These are phyloP conservation scores for Lipomyces chichibuensis DNA, from an alignment of 805 yeast genomes.

Conservation along the genomic window DNA sequence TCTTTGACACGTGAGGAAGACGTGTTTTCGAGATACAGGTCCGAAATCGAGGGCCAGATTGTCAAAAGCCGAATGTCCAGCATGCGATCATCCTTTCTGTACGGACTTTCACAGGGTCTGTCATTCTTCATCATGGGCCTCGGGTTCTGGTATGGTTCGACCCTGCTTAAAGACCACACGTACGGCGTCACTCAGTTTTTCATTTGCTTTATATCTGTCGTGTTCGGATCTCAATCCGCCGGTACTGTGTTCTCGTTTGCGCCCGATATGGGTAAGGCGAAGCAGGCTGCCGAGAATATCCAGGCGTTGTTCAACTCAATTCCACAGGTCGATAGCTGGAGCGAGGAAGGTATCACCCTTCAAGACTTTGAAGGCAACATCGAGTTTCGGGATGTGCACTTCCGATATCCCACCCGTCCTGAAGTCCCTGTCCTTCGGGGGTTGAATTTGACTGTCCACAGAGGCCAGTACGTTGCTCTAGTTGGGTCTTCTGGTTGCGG, in stretches of 20 bases:
- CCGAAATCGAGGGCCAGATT: conserved; percentile 21
- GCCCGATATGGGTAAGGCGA: conserved; percentile 52
- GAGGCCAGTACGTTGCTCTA: conserved; percentile 83
- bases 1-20: conserved; percentile 49
- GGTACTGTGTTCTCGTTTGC: conserved; percentile 49
- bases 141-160: conserved; percentile 51
- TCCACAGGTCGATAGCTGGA: conserved; percentile 46
- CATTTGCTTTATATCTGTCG: conserved; percentile 47
- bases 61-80: conserved; percentile 43
- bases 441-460: conserved; percentile 51
- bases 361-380: conserved; percentile 53
- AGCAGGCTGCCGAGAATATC: conserved; percentile 45
- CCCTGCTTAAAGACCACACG: conserved; percentile 41
- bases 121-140: conserved; percentile 49
- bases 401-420: conserved; percentile 42
- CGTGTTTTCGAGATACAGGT: conserved; percentile 42
- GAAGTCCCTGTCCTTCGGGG: conserved; percentile 40
- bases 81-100: conserved; percentile 42
- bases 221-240: conserved; percentile 51
- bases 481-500: conserved; percentile 83
- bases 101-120: conserved; percentile 47
- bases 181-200: conserved; percentile 44
- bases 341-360: conserved; percentile 38
- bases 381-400: conserved; percentile 48
- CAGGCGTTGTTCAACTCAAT: conserved; percentile 41